Evolutionary conservation across 805 yeast species (phyloP), one percentile per base, ranked within the genome.

Genomic region (Cyberlindnera amylophila): DNA sequence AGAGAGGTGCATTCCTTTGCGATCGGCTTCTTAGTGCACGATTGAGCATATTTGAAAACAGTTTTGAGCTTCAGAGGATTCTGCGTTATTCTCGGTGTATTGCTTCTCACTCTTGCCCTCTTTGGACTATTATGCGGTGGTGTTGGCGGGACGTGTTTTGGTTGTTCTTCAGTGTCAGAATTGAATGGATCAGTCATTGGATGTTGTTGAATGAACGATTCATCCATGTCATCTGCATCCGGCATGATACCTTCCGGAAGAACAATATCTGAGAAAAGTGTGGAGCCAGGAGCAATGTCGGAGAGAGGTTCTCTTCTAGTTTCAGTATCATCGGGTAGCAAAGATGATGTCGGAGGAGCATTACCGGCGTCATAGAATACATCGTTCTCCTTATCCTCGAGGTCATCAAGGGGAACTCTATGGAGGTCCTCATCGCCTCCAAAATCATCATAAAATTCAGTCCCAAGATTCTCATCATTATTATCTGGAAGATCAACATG

Each of bases 221-320:
- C 12, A 21, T 21, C 28, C 15, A 8, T 15, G n/a, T 29, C 32
- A 14, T 42, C 47, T 3, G 28, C 44, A 16, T 48, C 53, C 4
- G 50, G 53, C 48, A 55, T 53, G 2, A 57, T 37, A n/a, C 58
- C 61, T 29, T 50, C 52, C 2, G 61, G 61, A 8, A 53, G 42
- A 2, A 57, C 61, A 37, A 57, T 46, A 36, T 55, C 61, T 4
- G 59, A 53, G 30, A 46, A 42, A 7, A 41, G 19, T 1, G 41
- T 18, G 2, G 47, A 41, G 14, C 39, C n/a, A 9, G 36, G 42
- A 5, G 31, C 28, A 10, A 36, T 10, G 16, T 40, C 47, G 3
- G 44, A 44, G 2, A 24, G 33, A 21, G 43, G 32, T 3, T 29
- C 41, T 23, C 36, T 19, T 19, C 16, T 26, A 24, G 15, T 17